Percentiles rank a stretch among this genome's conserved stretches.
Evolutionary conservation across 108 stramenopile genomes (phyloP).

Genomic region (Skeletonema costatum): DNA sequence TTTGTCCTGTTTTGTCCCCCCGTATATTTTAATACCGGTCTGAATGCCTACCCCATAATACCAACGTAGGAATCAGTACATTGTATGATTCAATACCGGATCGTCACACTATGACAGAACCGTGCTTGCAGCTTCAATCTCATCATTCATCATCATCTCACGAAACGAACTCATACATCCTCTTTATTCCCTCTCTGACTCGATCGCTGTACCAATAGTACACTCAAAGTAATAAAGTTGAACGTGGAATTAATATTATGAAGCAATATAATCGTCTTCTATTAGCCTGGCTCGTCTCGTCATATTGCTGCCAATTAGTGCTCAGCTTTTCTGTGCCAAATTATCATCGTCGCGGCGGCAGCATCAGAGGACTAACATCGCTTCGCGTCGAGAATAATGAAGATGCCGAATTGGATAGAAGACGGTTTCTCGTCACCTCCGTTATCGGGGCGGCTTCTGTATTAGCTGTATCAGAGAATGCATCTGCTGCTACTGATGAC

Average conservation of each 20-base stretch:
- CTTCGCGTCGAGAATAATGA: neutral
- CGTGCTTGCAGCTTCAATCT: too few relatives aligned
- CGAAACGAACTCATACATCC: too few relatives aligned
- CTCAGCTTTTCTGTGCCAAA: neutral
- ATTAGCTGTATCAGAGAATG: slow-evolving; percentile 19
- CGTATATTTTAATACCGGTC: too few relatives aligned
- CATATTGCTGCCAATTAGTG: neutral
- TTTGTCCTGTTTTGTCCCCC: too few relatives aligned
- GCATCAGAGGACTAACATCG: neutral
- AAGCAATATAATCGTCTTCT: neutral
- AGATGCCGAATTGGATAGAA: neutral
- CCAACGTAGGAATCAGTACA: too few relatives aligned
- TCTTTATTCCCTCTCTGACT: too few relatives aligned
- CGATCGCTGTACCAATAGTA: too few relatives aligned
- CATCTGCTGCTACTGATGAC: slow-evolving; percentile 3
- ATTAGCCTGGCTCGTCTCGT: neutral
- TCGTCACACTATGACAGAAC: too few relatives aligned
- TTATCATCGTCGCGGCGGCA: neutral
- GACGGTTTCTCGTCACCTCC: slow-evolving; percentile 12
- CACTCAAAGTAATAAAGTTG: too few relatives aligned
- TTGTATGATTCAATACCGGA: too few relatives aligned
- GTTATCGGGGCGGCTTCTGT: slow-evolving; percentile 25
- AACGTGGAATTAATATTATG: neutral
- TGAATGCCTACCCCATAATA: too few relatives aligned
- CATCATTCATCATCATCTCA: too few relatives aligned